phyloP scores from a whole-genome alignment of 2,329 filamentous ascomycete genomes.

The Claviceps sp. region DNA sequence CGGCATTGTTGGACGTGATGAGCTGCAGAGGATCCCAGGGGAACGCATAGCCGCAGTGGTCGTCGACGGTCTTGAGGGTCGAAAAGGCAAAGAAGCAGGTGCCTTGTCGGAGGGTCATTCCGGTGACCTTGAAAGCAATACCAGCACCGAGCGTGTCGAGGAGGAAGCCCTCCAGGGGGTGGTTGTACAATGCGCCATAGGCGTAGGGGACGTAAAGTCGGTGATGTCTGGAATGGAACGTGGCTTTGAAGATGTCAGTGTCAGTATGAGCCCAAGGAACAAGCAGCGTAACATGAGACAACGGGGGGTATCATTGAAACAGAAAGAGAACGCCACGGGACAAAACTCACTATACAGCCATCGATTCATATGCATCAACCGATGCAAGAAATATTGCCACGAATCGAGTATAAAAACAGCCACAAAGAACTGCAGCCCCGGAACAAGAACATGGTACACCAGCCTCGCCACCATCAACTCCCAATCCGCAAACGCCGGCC shows the following conservation, averaged over 20 bases:
- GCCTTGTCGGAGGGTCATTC: constrained; percentile 74
- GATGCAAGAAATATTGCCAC: constrained; percentile 97
- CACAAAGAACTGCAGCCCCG: constrained; percentile 60
- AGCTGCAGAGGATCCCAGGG: constrained; percentile 91
- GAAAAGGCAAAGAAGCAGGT: constrained; percentile 83
- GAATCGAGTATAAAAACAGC: constrained; percentile 75
- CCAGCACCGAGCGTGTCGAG: constrained; percentile 83
- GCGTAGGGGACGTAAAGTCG: constrained; percentile 95
- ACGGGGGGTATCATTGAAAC: too few species aligned
- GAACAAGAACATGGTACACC: constrained; percentile 70
- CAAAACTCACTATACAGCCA: constrained; percentile 77
- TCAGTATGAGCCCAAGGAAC: too few species aligned
- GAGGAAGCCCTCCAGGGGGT: constrained; percentile 85
- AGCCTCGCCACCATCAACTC: constrained; percentile 61
- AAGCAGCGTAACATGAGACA: neutral
- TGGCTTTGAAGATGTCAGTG: constrained; percentile 34
- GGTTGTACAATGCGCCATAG: constrained; percentile 93
- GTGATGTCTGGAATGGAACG: constrained; percentile 91
- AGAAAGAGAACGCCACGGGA: neutral
- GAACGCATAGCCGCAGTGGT: constrained; percentile 93
- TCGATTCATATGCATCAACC: constrained; percentile 92
- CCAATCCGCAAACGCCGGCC: constrained; percentile 71
- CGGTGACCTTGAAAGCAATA: constrained; percentile 65
- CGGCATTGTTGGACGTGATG: constrained; percentile 87
- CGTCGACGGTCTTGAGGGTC: constrained; percentile 92